These are phyloP conservation scores for Colletotrichum godetiae DNA, from an alignment of 2,329 filamentous ascomycete species.

Conservation along the genomic window DNA sequence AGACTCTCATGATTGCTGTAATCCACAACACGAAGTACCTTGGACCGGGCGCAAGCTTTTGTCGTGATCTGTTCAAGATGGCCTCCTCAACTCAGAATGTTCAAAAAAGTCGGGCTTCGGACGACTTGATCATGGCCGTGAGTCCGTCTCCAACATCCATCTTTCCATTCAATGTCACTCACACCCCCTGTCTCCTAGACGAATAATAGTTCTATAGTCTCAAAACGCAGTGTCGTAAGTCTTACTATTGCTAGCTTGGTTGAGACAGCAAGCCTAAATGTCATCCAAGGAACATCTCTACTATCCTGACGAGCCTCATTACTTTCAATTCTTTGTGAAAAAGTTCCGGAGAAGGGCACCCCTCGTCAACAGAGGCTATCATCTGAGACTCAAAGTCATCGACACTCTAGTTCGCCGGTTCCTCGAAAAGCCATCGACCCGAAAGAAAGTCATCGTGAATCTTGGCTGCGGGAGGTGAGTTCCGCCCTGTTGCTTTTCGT, in stretches of 20 bases:
- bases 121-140: slow-evolving; percentile 68
- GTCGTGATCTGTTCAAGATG: slow-evolving; percentile 6
- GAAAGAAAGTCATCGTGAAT: slow-evolving; percentile 82
- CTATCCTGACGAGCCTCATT: slow-evolving; percentile 80
- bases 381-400: slow-evolving; percentile 85
- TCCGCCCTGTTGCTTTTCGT: background rate
- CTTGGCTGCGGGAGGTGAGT: slow-evolving; percentile 91
- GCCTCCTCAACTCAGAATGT: background rate
- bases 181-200: slow-evolving; percentile 63
- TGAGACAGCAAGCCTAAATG: background rate
- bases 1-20: background rate
- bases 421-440: slow-evolving; percentile 62
- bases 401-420: slow-evolving; percentile 81
- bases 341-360: slow-evolving; percentile 87
- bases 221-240: slow-evolving; percentile 88
- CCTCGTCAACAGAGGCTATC: slow-evolving; percentile 90
- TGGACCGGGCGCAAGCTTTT: background rate
- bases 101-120: slow-evolving; percentile 40
- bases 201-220: slow-evolving; percentile 92
- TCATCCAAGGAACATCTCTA: slow-evolving; percentile 69
- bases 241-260: background rate
- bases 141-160: slow-evolving; percentile 40
- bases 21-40: background rate
- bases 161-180: slow-evolving; percentile 2
- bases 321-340: slow-evolving; percentile 87